phyloP scores from a whole-genome alignment of 2,329 filamentous ascomycete species.

The Onygenales sp. region DNA sequence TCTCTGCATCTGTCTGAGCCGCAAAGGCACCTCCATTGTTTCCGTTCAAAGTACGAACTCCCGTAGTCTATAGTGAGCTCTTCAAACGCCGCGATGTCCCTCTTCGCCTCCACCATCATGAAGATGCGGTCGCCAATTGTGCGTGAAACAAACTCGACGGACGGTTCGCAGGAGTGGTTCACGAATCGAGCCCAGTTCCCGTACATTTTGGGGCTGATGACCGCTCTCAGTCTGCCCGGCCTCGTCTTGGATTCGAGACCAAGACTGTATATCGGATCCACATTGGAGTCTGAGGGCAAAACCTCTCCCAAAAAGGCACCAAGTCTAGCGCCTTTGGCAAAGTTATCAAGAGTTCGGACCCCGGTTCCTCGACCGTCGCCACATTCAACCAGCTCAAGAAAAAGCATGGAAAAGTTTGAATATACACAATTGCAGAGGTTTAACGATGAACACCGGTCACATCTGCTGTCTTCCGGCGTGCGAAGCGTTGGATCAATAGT shows the following conservation, averaged over 20 bases:
- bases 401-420: constrained; percentile 11
- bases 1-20: neutral
- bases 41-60: neutral
- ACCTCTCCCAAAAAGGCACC: constrained; percentile 20
- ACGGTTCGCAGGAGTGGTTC: constrained; percentile 27
- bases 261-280: constrained; percentile 14
- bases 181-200: constrained; percentile 28
- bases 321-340: constrained; percentile 16
- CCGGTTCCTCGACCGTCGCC: constrained; percentile 17
- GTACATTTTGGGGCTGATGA: constrained; percentile 12
- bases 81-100: constrained; percentile 22
- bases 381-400: constrained; percentile 22
- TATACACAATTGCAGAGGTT: constrained; percentile 15
- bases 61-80: constrained; percentile 28
- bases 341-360: constrained; percentile 19
- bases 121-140: constrained; percentile 15
- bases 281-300: neutral
- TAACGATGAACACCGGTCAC: constrained; percentile 12
- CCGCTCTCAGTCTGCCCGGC: neutral
- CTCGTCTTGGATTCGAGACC: neutral
- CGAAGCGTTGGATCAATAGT: neutral
- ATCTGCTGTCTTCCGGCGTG: constrained; percentile 10
- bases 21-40: neutral
- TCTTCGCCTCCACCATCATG: constrained; percentile 14
- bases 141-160: constrained; percentile 10